phyloP scores from a whole-genome alignment of 2,329 filamentous ascomycete species.

The Paraphoma chrysanthemicola region DNA sequence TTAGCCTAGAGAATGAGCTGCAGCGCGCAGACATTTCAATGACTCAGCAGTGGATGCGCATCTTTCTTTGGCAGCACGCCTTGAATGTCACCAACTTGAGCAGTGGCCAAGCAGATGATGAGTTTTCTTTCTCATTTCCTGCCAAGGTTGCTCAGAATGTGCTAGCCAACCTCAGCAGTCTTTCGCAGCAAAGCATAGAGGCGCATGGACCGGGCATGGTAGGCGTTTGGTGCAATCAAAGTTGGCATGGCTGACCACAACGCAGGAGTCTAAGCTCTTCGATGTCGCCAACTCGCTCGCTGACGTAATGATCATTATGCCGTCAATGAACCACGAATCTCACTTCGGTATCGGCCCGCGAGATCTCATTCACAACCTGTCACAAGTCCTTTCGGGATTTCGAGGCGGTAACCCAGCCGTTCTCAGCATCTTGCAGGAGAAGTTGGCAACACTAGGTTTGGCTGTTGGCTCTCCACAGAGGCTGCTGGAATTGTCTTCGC shows the following conservation, averaged over 20 bases:
- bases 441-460: slow-evolving; percentile 36
- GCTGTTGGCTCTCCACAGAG: slow-evolving; percentile 36
- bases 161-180: slow-evolving; percentile 34
- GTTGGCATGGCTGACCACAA: not conserved
- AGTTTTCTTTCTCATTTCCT: slow-evolving; percentile 45
- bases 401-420: slow-evolving; percentile 45
- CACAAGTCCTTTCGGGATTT: slow-evolving; percentile 37
- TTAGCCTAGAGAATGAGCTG: slow-evolving; percentile 42
- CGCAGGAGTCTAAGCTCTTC: slow-evolving; percentile 44
- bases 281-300: slow-evolving; percentile 46
- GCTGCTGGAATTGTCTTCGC: slow-evolving; percentile 39
- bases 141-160: slow-evolving; percentile 44
- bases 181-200: slow-evolving; percentile 42
- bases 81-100: slow-evolving; percentile 42
- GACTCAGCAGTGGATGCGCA: slow-evolving; percentile 49
- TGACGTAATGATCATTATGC: slow-evolving; percentile 47
- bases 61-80: slow-evolving; percentile 47
- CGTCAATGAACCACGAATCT: slow-evolving; percentile 39
- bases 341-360: slow-evolving; percentile 40
- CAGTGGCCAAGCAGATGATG: slow-evolving; percentile 35
- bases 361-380: slow-evolving; percentile 43
- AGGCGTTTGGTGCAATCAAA: slow-evolving; percentile 1
- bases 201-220: slow-evolving; percentile 47
- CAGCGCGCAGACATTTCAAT: slow-evolving; percentile 47
- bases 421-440: slow-evolving; percentile 42